Conservation (phyloP, 73 alveolate species). For the Uronychia setigera region DNA sequence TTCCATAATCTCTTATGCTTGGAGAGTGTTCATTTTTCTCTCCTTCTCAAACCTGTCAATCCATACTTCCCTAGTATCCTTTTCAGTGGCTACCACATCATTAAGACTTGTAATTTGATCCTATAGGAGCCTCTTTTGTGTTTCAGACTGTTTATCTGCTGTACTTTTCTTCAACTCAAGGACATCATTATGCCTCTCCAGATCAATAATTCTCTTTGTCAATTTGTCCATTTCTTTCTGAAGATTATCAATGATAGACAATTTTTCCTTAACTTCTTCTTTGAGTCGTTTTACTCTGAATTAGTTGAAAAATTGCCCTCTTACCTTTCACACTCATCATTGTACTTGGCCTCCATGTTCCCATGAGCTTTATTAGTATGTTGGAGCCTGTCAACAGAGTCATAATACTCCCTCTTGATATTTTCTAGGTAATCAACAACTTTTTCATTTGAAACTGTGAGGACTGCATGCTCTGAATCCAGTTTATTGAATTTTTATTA, state of each 20-base stretch:
- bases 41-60: constrained; percentile 46
- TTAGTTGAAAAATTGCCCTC: background rate
- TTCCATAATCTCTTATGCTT: background rate
- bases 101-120: constrained; percentile 38
- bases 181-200: constrained; percentile 35
- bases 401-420: constrained; percentile 26
- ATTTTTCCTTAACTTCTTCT: constrained; percentile 11
- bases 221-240: constrained; percentile 45
- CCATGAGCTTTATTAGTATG: background rate
- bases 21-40: constrained; percentile 4
- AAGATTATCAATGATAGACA: constrained; percentile 10
- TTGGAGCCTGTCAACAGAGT: background rate
- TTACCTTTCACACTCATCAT: background rate
- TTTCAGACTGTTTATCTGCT: constrained; percentile 32
- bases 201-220: constrained; percentile 15
- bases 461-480: constrained; percentile 28
- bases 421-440: constrained; percentile 16
- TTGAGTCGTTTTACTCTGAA: background rate
- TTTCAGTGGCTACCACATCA: constrained; percentile 44
- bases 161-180: constrained; percentile 42
- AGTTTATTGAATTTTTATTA: background rate
- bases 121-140: constrained; percentile 24
- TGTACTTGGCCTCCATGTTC: background rate
- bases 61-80: constrained; percentile 59
- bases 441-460: constrained; percentile 29